Evolutionary conservation across 768 basidiomycete genomes (phyloP), one percentile per base, ranked within the genome.

Genomic region (Zangia roseola): DNA sequence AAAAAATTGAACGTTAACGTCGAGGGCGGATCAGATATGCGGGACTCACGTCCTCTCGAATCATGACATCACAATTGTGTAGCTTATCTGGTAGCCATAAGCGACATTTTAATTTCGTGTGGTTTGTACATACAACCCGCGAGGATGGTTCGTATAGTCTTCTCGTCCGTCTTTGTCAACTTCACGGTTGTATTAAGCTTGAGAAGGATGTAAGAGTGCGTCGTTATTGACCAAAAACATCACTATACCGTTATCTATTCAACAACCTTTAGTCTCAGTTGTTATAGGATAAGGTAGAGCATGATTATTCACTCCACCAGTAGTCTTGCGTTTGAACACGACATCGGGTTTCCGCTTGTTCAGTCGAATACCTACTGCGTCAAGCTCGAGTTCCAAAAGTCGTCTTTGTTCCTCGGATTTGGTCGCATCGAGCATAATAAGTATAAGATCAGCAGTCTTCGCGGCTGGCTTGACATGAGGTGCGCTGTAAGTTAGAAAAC

Each of bases 1-100:
- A 2, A n/a, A 1, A 40, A 49, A 25, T 41, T 43, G 34, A 42
- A 25, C 2, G 45, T 51, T 1, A 49, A 38, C 33, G 31, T 52
- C 17, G 49, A 35, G 41, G 52, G 46, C 37, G 16, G 39, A 25
- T 45, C 43, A 26, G 12, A 30, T 45, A 28, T 36, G 30, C 28
- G 20, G 34, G 25, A 31, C 68, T 58, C 59, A 97, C 94, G 70
- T 99, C 95, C 76, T 99, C 94, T 63, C 97, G 80, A 59, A 99
- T 92, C 93, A 98, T 95, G 9, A 98, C 87, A 69, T 99, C 95
- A 63, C 93, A 95, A 61, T 95, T 91, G 62, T 92, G 91, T 24
- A 93, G 69, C 68, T 91, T 94, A 66, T 92, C 89, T 91, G 53
- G 5, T 37, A 8, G 17, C 1, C 10, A 40, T 64, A 36, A 60